Base-by-base conservation (phyloP, 2,329 filamentous ascomycete genomes). In the Xylaria arbuscula region DNA sequence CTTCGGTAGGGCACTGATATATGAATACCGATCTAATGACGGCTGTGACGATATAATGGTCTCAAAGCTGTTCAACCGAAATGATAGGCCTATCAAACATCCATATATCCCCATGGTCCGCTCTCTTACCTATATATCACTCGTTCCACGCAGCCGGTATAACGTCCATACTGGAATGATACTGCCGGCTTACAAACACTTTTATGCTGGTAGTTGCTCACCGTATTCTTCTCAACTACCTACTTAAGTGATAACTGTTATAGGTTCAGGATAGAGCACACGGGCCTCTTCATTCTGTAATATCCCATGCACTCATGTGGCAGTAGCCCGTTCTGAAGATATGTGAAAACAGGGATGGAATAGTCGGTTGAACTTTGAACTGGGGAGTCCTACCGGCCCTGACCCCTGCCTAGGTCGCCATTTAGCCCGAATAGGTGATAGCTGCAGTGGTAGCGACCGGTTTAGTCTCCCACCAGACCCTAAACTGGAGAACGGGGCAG, bases 371-470 rank as follows among this genome's bases (percentile, higher is more conserved):
- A 42, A 53, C 28, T 34, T 62, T 19, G 53, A 38, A 62, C 51
- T 15, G 40, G 53, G 48, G 53, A 17, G 34, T 61, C 15, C n/a
- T 57, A 45, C 57, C 51, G 60, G 59, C 24, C 66, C 24, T 60
- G 36, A 17, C 34, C 59, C 57, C 64, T 57, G 38, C 9, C 32
- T 47, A 5, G 9, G 24, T 50, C 42, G 38, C 48, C 28, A 2
- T 45, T 66, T 62, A 66, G 55, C 63, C 63, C 54, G 59, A 69
- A 63, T 45, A 10, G 54, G 63, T 36, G 59, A 66, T 62, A 28
- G 54, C 15, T 59, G 50, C 45, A 59, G n/a, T n/a, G 40, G 19
- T 53, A 53, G 62, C 62, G 53, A 40, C 57, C 51, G 15, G 53
- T 59, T 62, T 38, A 32, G 64, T 58, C 53, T 57, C 51, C 34